Evolutionary conservation across 805 yeast genomes (phyloP).

Genomic region (Kazachstania bromeliacearum): DNA sequence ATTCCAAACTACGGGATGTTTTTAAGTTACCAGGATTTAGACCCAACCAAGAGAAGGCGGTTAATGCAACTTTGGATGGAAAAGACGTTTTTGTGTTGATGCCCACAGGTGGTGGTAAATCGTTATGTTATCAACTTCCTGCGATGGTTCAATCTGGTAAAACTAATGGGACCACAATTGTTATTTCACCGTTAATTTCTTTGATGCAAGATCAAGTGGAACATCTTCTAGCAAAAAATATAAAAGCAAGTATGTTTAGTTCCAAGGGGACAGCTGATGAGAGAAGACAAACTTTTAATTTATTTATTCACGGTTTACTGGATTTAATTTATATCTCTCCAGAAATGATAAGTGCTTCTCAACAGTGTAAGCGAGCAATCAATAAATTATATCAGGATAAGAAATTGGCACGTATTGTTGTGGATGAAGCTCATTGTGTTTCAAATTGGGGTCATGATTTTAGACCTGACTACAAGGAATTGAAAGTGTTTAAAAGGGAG

Average conservation of each 20-base stretch:
- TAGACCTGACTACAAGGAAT: constrained; percentile 85
- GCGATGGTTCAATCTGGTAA: constrained; percentile 70
- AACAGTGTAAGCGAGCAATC: constrained; percentile 57
- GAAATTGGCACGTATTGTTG: constrained; percentile 74
- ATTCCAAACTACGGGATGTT: constrained; percentile 42
- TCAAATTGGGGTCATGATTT: constrained; percentile 99
- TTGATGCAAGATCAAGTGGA: constrained; percentile 96
- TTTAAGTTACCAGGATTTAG: constrained; percentile 67
- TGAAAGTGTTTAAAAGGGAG: constrained; percentile 60
- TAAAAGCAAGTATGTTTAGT: constrained; percentile 82
- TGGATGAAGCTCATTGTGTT: constrained; percentile 97
- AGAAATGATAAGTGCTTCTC: constrained; percentile 81
- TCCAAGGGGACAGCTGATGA: constrained; percentile 64
- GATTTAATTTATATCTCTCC: constrained; percentile 87
- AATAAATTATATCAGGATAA: constrained; percentile 44
- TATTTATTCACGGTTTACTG: constrained; percentile 57
- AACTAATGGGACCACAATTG: constrained; percentile 81
- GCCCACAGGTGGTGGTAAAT: constrained; percentile 99
- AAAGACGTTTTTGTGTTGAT: constrained; percentile 87
- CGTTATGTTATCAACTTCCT: constrained; percentile 91
- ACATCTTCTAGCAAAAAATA: constrained; percentile 57
- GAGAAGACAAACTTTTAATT: constrained; percentile 50
- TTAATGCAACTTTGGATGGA: constrained; percentile 66
- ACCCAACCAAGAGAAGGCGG: constrained; percentile 78
- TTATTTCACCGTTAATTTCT: constrained; percentile 89